phyloP scores from a whole-genome alignment of 129 eudicot genomes.

The Artemisia argyi region DNA sequence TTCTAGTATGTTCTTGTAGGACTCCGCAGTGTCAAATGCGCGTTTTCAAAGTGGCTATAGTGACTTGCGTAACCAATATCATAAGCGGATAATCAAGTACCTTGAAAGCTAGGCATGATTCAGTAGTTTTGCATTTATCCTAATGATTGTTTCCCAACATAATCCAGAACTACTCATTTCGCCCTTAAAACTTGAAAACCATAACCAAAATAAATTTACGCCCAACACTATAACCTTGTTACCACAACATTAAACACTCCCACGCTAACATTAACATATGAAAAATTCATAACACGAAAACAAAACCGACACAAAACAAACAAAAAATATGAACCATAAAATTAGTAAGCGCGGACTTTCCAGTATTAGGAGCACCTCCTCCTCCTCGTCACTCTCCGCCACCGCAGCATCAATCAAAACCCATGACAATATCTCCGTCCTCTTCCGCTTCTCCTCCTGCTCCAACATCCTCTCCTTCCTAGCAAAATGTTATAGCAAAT shows the following conservation, averaged over 20 bases:
- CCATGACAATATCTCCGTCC: conserved; percentile 51
- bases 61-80: background rate
- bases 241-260: background rate
- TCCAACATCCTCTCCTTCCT: conserved; percentile 36
- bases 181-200: background rate
- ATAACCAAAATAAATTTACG: background rate
- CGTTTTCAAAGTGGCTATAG: background rate
- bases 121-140: background rate
- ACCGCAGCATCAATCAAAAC: conserved; percentile 64
- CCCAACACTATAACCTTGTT: too few species aligned
- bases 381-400: conserved; percentile 46
- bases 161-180: background rate
- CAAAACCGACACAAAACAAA: background rate
- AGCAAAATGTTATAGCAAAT: too few species aligned
- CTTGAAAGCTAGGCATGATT: background rate
- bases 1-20: too few species aligned
- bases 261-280: background rate
- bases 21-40: background rate
- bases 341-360: conserved; percentile 92
- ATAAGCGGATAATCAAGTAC: background rate
- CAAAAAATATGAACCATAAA: conserved; percentile 56
- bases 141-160: background rate
- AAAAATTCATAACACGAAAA: background rate
- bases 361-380: conserved; percentile 91
- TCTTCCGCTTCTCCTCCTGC: conserved; percentile 53